These are phyloP conservation scores for Pueraria montana DNA, from an alignment of 306 rosid species.

Conservation along the genomic window DNA sequence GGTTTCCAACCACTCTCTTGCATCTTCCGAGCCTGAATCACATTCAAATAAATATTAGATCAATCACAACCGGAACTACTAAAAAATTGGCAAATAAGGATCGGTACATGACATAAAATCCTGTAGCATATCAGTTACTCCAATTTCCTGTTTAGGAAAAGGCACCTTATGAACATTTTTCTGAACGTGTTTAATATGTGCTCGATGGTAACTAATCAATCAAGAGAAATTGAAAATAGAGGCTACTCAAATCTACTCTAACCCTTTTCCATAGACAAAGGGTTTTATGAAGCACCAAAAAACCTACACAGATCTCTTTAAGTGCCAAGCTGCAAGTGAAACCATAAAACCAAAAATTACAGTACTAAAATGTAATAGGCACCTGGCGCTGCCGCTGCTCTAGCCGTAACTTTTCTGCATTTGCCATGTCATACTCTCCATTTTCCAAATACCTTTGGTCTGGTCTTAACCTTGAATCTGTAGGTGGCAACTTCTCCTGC, in stretches of 20 bases:
- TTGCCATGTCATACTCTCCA: slow-evolving; percentile 99
- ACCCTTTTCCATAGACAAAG: slow-evolving; percentile 21
- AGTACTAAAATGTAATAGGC: slow-evolving; percentile 37
- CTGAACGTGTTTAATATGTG: neutral
- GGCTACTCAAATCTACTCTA: neutral
- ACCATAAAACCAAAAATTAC: slow-evolving; percentile 4
- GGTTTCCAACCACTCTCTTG: slow-evolving; percentile 99
- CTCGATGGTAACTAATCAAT: neutral
- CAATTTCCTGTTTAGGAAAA: slow-evolving; percentile 6
- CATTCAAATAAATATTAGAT: slow-evolving; percentile 8
- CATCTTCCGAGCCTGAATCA: slow-evolving; percentile 89
- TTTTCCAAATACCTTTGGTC: slow-evolving; percentile 97
- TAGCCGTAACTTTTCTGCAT: slow-evolving; percentile 86
- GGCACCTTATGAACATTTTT: neutral
- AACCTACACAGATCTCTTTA: neutral
- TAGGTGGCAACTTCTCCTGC: slow-evolving; percentile 97
- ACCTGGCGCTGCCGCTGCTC: slow-evolving; percentile 99
- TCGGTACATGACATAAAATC: neutral
- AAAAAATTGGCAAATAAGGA: neutral
- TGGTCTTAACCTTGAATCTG: slow-evolving; percentile 98
- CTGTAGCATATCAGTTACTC: slow-evolving; percentile 1
- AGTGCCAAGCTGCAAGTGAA: slow-evolving; percentile 11
- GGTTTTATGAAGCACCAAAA: slow-evolving; percentile 15
- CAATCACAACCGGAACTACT: slow-evolving; percentile 26
- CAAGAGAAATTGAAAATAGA: neutral